Evolutionary conservation across 257 asterid species (phyloP), one percentile per base, ranked within the genome.

Genomic region (Lithospermum erythrorhizon): DNA sequence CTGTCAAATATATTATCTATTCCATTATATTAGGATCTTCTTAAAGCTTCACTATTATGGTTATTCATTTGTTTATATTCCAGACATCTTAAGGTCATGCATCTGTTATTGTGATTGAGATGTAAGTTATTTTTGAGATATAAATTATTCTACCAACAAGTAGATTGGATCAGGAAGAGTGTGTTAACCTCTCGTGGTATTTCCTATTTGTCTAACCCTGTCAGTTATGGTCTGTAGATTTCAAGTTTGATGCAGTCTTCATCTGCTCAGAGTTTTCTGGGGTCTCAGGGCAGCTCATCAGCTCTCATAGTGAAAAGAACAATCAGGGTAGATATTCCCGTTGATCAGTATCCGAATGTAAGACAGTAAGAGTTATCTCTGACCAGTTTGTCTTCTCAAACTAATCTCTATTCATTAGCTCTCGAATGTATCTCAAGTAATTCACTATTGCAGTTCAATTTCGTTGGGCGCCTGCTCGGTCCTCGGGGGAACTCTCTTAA

Each of bases 391-490:
- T 61, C 64, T 63, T 45, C 52, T 63, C 53, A 2, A 67, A 59
- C 60, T 52, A 32, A 61, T 65, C 24, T 67, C 16, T 20, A 29
- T 61, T 63, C 61, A 29, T 47, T 19, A 56, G 60, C 30, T 17
- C 64, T 41, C 18, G 59, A 48, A 57, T 56, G 45, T 63, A 65
- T 65, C 16, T 57, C 65, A 48, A 57, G 41, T 57, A 54, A 25
- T 57, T 51, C 41, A 45, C 67, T 45, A 15, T 69, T 77, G 80
- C 90, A 87, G 95, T 87, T 65, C 66, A 87, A 87, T 77, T 84
- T 87, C 57, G 95, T 87, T 65, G 95, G 95, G n/a, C 94, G 95
- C 61, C 90, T 87, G 56, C 90, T 87, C 72, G 95, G 95, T 47
- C 95, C 95, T 58, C 79, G 95, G 79, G 95, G 95, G 62, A 84